Evolutionary conservation across 768 basidiomycete species (phyloP), one percentile per base, ranked within the genome.

Genomic region (Naganishia randhawae): DNA sequence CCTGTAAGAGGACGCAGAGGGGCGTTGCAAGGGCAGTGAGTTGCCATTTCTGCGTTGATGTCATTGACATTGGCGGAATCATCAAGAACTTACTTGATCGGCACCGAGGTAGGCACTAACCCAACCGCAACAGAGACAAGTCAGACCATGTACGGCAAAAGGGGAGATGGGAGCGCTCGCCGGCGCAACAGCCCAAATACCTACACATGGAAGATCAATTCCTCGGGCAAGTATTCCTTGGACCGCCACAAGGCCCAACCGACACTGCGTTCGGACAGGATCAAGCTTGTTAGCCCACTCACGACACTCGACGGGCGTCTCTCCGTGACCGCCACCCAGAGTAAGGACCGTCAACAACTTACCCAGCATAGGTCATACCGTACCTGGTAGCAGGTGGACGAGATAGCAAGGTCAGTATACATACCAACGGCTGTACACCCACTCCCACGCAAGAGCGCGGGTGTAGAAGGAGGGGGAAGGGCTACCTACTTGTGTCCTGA

Each of bases 401-500:
- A 32, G 3, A 25, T 3, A 6, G 14, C 29, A 7, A 48, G 19
- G 17, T n/a, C n/a, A n/a, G n/a, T n/a, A n/a, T n/a, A n/a, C n/a
- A n/a, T n/a, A n/a, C n/a, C n/a, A n/a, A n/a, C n/a, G n/a, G n/a
- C n/a, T n/a, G n/a, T n/a, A n/a, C n/a, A n/a, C n/a, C n/a, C n/a
- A n/a, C n/a, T n/a, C n/a, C n/a, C n/a, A n/a, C n/a, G n/a, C n/a
- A n/a, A n/a, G n/a, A n/a, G n/a, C n/a, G n/a, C n/a, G n/a, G n/a
- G n/a, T n/a, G n/a, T n/a, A n/a, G n/a, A n/a, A n/a, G n/a, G n/a
- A n/a, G n/a, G n/a, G n/a, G n/a, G n/a, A n/a, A n/a, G n/a, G n/a
- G n/a, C n/a, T 85, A 87, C 57, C 41, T 22, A 61, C 73, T 69
- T 74, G 72, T 76, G 74, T 7, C 73, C 77, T 7, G 76, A 77